Evolutionary conservation across 108 stramenopile genomes (phyloP).

Genomic region (Ochromonas danica): DNA sequence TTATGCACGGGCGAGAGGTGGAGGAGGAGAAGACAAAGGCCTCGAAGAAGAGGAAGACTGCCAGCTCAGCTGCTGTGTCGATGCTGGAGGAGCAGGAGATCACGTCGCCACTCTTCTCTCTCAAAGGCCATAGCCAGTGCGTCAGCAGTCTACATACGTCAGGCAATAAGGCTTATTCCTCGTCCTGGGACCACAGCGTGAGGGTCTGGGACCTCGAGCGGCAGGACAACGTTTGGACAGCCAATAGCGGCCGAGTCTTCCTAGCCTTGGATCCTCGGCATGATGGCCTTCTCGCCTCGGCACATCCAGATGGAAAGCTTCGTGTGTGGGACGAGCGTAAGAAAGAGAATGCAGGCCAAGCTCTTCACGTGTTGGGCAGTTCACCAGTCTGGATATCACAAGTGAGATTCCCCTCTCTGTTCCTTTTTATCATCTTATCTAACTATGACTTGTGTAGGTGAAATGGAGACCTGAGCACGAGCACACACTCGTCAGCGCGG

Average conservation of each 20-base stretch:
- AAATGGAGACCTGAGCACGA: too few relatives aligned
- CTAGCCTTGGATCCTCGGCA: neutral
- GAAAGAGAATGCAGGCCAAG: too few relatives aligned
- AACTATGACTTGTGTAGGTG: too few relatives aligned
- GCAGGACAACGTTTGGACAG: constrained; percentile 1
- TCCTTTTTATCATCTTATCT: too few relatives aligned
- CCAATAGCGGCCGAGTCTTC: neutral
- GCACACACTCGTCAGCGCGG: too few relatives aligned
- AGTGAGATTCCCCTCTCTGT: too few relatives aligned
- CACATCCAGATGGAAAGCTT: constrained; percentile 25
- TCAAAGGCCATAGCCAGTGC: constrained; percentile 17
- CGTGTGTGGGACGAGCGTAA: constrained; percentile 32
- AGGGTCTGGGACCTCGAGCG: constrained; percentile 31
- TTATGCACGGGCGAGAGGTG: too few relatives aligned
- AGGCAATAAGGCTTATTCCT: neutral
- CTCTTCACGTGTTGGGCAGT: too few relatives aligned
- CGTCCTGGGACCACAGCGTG: constrained; percentile 33
- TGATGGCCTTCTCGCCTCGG: neutral
- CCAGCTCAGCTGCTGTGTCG: too few relatives aligned
- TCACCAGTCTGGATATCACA: too few relatives aligned
- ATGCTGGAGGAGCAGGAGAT: neutral
- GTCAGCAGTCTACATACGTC: neutral
- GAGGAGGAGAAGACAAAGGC: too few relatives aligned
- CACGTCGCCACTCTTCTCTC: neutral
- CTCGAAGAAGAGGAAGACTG: too few relatives aligned